A percentile compares a stretch with the other conserved stretches of the same genome.
Conservation (phyloP, 345 rosid genomes). For the Populus alba region DNA sequence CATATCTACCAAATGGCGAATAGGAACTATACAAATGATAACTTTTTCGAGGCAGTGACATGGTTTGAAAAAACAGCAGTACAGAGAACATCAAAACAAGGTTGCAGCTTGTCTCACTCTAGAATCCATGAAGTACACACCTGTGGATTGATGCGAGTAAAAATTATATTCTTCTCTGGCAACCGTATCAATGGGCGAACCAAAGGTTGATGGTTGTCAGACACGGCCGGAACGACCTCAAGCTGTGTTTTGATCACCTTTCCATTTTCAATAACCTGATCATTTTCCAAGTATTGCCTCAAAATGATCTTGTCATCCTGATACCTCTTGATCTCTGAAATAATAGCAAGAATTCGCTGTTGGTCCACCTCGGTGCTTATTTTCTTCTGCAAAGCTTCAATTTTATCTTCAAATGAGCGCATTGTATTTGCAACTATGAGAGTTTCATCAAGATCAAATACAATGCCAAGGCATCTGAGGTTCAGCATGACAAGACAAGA, state of each 20-base stretch:
- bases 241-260: slow-evolving; percentile 69
- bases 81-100: neutral
- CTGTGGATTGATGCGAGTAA: slow-evolving; percentile 96
- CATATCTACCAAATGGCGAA: neutral
- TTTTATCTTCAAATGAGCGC: slow-evolving; percentile 93
- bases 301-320: slow-evolving; percentile 87
- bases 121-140: slow-evolving; percentile 38
- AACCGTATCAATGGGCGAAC: slow-evolving; percentile 85
- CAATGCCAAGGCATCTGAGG: slow-evolving; percentile 93
- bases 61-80: neutral
- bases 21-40: neutral
- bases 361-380: slow-evolving; percentile 68
- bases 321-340: slow-evolving; percentile 79
- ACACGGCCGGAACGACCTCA: slow-evolving; percentile 79
- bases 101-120: neutral
- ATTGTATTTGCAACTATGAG: slow-evolving; percentile 93
- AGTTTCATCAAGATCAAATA: slow-evolving; percentile 98
- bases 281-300: slow-evolving; percentile 89
- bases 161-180: slow-evolving; percentile 80
- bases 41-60: neutral
- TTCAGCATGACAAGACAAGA: slow-evolving; percentile 88
- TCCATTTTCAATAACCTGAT: slow-evolving; percentile 92
- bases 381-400: slow-evolving; percentile 74
- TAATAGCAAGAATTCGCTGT: slow-evolving; percentile 69
- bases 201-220: slow-evolving; percentile 68